These are phyloP conservation scores for Aegle marmelos DNA, from an alignment of 345 rosid genomes.

Conservation along the genomic window DNA sequence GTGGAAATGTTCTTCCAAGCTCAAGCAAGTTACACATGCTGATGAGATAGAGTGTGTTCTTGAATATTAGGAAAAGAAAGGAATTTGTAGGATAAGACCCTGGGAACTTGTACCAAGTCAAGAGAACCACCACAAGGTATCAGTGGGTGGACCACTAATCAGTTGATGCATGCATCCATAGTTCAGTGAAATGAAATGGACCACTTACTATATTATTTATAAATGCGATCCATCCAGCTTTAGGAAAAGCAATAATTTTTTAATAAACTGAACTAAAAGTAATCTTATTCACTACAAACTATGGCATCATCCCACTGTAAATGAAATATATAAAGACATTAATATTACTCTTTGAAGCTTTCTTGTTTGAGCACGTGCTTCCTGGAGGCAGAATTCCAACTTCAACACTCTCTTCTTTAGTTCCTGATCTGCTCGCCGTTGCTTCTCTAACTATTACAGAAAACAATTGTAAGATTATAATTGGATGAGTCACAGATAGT, in stretches of 20 bases:
- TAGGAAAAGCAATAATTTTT: background rate
- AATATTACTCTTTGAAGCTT: constrained; percentile 71
- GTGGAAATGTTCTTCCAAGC: background rate
- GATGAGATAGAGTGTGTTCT: background rate
- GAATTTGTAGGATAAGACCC: background rate
- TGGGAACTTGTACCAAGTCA: background rate
- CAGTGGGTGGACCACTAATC: background rate
- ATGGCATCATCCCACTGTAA: background rate
- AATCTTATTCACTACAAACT: background rate
- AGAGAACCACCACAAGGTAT: background rate
- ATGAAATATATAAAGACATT: background rate
- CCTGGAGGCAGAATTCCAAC: constrained; percentile 89
- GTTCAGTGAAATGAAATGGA: background rate
- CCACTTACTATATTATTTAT: background rate
- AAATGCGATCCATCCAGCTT: background rate
- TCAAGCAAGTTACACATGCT: background rate
- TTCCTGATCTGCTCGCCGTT: constrained; percentile 75
- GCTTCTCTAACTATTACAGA: constrained; percentile 73
- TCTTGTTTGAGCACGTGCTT: constrained; percentile 76
- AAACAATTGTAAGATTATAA: constrained; percentile 16
- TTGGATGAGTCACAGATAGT: background rate
- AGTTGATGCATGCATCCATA: background rate
- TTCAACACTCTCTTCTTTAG: constrained; percentile 81
- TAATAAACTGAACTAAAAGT: background rate
- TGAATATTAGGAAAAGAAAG: background rate